Evolutionary conservation across 768 basidiomycete genomes (phyloP).

Genomic region (Hygrophorus russula): DNA sequence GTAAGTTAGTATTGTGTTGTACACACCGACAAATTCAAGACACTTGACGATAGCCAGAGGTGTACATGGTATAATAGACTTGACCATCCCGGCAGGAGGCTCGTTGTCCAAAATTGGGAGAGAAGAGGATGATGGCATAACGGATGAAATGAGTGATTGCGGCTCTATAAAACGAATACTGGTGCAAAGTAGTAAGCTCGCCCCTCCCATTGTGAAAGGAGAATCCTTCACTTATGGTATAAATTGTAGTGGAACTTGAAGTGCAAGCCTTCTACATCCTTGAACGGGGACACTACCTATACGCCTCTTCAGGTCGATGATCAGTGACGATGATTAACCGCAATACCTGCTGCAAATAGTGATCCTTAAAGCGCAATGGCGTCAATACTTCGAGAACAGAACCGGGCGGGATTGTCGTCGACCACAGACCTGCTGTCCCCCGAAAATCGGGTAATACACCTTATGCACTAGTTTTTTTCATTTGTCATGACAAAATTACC

Average conservation of each 20-base stretch:
- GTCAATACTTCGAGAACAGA: neutral
- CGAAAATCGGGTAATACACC: constrained; percentile 97
- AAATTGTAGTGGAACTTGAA: constrained; percentile 93
- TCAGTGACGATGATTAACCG: neutral
- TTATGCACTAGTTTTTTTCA: constrained; percentile 32
- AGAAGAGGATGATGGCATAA: constrained; percentile 27
- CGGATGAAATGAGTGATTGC: constrained; percentile 44
- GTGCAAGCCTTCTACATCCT: constrained; percentile 96
- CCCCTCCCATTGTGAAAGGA: constrained; percentile 1
- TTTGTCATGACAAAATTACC: constrained; percentile 72
- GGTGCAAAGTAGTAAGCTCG: neutral
- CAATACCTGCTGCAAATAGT: constrained; percentile 87
- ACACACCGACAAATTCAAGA: constrained; percentile 83
- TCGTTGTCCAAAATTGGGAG: constrained; percentile 36
- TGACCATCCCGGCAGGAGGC: constrained; percentile 79
- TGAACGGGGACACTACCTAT: constrained; percentile 86
- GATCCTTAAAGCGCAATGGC: constrained; percentile 44
- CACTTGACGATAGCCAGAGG: constrained; percentile 95
- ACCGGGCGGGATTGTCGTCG: neutral
- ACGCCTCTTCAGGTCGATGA: constrained; percentile 1
- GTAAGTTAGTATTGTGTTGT: constrained; percentile 86
- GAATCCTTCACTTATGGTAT: constrained; percentile 72
- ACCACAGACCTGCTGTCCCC: constrained; percentile 64
- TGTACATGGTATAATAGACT: constrained; percentile 95
- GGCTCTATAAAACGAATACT: constrained; percentile 93